These are phyloP conservation scores for Auricularia auricula-judae DNA, from an alignment of 768 basidiomycete genomes.

Conservation along the genomic window DNA sequence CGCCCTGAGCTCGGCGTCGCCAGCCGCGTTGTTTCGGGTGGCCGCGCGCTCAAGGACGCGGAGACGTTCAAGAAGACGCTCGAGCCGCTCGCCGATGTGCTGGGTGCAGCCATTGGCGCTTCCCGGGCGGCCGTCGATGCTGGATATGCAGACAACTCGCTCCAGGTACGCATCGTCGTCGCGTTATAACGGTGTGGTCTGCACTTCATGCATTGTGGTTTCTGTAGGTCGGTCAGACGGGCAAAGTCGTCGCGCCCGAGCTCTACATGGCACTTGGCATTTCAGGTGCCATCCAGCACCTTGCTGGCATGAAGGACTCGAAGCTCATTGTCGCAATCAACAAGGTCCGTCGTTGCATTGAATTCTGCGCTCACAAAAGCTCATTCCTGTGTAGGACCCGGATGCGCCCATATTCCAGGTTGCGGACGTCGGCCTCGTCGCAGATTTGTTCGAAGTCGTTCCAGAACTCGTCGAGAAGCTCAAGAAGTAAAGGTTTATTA, in stretches of 20 bases:
- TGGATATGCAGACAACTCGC: conserved; percentile 93
- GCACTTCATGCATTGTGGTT: too few relatives aligned
- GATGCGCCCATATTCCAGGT: conserved; percentile 99
- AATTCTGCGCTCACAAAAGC: neutral
- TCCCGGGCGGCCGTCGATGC: conserved; percentile 96
- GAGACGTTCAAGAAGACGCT: conserved; percentile 82
- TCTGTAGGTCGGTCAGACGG: conserved; percentile 82
- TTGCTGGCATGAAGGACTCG: conserved; percentile 99
- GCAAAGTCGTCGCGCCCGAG: conserved; percentile 95
- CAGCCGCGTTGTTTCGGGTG: conserved; percentile 84
- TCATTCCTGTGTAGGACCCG: conserved; percentile 51
- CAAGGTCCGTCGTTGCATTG: conserved; percentile 45
- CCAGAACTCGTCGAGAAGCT: conserved; percentile 86
- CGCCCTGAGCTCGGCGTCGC: conserved; percentile 88
- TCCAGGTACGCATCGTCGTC: conserved; percentile 37
- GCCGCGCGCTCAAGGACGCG: conserved; percentile 87
- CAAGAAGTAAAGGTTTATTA: conserved; percentile 28
- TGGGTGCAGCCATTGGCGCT: conserved; percentile 96
- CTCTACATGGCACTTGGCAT: conserved; percentile 95
- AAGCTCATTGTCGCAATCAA: conserved; percentile 98
- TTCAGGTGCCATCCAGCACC: conserved; percentile 96
- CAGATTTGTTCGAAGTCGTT: conserved; percentile 84
- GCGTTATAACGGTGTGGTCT: neutral
- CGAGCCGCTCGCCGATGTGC: conserved; percentile 83
- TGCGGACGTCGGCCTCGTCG: conserved; percentile 90